phyloP scores from a whole-genome alignment of 495 filamentous ascomycete genomes.

The Haplographium delicatum region DNA sequence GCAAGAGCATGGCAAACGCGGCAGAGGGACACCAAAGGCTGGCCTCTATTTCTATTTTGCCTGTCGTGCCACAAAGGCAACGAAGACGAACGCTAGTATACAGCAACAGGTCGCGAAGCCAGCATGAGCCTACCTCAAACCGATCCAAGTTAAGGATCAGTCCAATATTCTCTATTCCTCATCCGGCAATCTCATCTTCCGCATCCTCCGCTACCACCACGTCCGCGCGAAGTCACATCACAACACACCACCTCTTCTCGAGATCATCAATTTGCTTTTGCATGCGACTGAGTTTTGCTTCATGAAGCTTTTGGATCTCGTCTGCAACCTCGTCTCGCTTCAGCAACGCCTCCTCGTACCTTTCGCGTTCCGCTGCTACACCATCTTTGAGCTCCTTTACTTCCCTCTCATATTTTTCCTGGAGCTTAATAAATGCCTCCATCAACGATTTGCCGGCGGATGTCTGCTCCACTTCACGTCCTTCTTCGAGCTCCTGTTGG shows the following conservation, averaged over 20 bases:
- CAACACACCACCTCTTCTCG: not conserved
- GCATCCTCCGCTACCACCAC: too few species aligned
- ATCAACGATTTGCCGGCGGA: not conserved
- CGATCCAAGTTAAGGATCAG: too few species aligned
- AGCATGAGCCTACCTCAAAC: slow-evolving; percentile 17
- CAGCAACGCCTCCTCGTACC: not conserved
- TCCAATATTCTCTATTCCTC: too few species aligned
- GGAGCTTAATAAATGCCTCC: not conserved
- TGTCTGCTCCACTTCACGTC: not conserved
- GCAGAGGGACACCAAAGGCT: slow-evolving; percentile 21
- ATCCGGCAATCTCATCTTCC: too few species aligned
- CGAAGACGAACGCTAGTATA: slow-evolving; percentile 1
- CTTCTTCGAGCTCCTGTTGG: not conserved
- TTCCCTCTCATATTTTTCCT: not conserved
- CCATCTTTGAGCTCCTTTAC: not conserved
- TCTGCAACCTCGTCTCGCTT: not conserved
- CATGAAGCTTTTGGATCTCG: not conserved
- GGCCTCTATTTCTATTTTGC: slow-evolving; percentile 21
- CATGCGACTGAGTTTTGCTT: not conserved
- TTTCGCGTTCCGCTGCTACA: too few species aligned
- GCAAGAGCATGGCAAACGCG: slow-evolving; percentile 10
- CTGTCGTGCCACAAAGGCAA: slow-evolving; percentile 19
- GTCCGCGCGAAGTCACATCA: too few species aligned
- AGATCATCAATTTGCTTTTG: not conserved
- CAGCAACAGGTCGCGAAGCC: slow-evolving; percentile 21